phyloP scores from a whole-genome alignment of 2,329 filamentous ascomycete genomes.

The Ascochyta lentis region DNA sequence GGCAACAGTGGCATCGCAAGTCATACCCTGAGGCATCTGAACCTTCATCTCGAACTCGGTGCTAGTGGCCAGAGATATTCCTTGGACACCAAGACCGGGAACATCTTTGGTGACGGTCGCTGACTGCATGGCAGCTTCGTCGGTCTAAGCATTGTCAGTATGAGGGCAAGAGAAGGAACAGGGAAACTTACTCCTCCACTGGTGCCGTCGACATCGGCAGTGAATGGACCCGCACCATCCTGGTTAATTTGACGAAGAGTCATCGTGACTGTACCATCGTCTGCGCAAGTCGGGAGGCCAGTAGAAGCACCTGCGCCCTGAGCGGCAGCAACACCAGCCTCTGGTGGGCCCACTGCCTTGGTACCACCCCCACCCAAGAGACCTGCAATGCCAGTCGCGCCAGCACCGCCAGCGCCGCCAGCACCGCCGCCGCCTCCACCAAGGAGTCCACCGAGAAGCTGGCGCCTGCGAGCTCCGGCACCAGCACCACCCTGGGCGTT shows the following conservation, averaged over 20 bases:
- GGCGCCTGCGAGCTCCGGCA: slow-evolving; percentile 31
- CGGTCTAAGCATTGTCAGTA: slow-evolving; percentile 45
- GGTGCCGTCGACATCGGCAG: slow-evolving; percentile 66
- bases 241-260: slow-evolving; percentile 73
- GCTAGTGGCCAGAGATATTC: slow-evolving; percentile 63
- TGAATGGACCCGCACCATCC: slow-evolving; percentile 71
- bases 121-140: slow-evolving; percentile 64
- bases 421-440: slow-evolving; percentile 37
- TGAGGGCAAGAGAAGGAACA: neutral
- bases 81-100: slow-evolving; percentile 63
- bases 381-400: slow-evolving; percentile 39
- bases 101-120: slow-evolving; percentile 67
- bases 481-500: slow-evolving; percentile 13
- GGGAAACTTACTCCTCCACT: slow-evolving; percentile 59
- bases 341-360: slow-evolving; percentile 55
- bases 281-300: slow-evolving; percentile 67
- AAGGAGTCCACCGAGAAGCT: slow-evolving; percentile 42
- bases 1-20: slow-evolving; percentile 66
- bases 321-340: slow-evolving; percentile 62
- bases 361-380: slow-evolving; percentile 53
- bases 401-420: slow-evolving; percentile 28
- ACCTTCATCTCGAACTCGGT: slow-evolving; percentile 70
- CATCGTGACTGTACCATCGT: slow-evolving; percentile 67
- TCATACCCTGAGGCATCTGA: slow-evolving; percentile 72
- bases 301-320: slow-evolving; percentile 60